phyloP scores from a whole-genome alignment of 83 land plant genomes.

The Thuja plicata region DNA sequence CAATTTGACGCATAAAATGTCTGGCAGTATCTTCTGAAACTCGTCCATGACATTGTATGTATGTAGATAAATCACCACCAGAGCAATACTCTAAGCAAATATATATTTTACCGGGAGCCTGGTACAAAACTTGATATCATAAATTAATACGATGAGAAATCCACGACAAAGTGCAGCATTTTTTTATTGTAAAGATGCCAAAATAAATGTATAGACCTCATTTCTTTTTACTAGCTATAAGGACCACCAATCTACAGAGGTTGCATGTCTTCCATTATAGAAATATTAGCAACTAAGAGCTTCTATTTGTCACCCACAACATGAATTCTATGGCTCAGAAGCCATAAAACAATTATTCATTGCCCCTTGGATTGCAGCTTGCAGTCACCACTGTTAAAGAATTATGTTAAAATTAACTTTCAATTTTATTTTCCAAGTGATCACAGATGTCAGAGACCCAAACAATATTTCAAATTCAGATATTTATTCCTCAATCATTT shows the following conservation, averaged over 20 bases:
- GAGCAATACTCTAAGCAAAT: conserved; percentile 81
- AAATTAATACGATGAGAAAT: not conserved
- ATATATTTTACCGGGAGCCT: conserved; percentile 63
- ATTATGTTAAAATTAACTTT: not conserved
- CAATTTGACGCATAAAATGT: conserved; percentile 82
- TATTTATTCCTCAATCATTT: too few relatives aligned
- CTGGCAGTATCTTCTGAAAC: conserved; percentile 77
- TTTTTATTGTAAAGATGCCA: not conserved
- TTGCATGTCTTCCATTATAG: not conserved
- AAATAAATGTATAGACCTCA: not conserved
- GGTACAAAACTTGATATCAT: not conserved
- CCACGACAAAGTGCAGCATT: not conserved
- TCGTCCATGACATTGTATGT: conserved; percentile 68
- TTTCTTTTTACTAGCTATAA: not conserved
- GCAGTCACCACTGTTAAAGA: not conserved
- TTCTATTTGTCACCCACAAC: not conserved
- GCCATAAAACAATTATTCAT: not conserved
- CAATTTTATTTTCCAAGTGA: not conserved
- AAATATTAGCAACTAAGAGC: not conserved
- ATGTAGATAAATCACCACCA: conserved; percentile 87
- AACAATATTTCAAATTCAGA: not conserved
- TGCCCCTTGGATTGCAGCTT: not conserved
- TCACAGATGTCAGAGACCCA: not conserved
- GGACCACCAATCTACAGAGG: not conserved
- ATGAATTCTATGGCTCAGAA: not conserved